Evolutionary conservation across 2,329 filamentous ascomycete genomes (phyloP).

Genomic region (Phyllosticta capitalensis): DNA sequence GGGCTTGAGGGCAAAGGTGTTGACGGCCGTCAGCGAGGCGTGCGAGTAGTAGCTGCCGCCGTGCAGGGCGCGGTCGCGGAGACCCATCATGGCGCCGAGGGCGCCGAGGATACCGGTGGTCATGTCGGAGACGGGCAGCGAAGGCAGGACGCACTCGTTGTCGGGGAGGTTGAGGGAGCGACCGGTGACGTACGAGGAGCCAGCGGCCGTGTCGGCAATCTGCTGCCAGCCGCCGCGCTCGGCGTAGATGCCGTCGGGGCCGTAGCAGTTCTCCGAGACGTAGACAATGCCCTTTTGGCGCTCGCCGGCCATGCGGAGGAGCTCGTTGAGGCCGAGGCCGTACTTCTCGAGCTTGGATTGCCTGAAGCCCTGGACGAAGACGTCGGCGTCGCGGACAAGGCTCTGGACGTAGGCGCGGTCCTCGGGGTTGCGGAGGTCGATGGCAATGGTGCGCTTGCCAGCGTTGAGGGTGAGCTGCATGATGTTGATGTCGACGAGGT

Average conservation of each 20-base stretch:
- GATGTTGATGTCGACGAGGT: conserved; percentile 28
- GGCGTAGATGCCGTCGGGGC: conserved; percentile 37
- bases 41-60: conserved; percentile 16
- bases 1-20: conserved; percentile 21
- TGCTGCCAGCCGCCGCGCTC: conserved; percentile 44
- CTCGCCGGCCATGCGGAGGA: conserved; percentile 31
- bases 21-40: conserved; percentile 21
- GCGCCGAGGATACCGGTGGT: conserved; percentile 20
- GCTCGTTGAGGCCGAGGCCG: conserved; percentile 34
- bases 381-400: conserved; percentile 41
- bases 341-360: conserved; percentile 33
- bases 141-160: conserved; percentile 18
- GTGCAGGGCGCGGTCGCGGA: conserved; percentile 17
- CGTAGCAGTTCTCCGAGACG: conserved; percentile 44
- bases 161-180: conserved; percentile 23
- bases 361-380: conserved; percentile 47
- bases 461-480: conserved; percentile 35
- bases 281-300: conserved; percentile 39
- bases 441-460: conserved; percentile 38
- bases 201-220: conserved; percentile 31
- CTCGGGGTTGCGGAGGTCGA: conserved; percentile 38
- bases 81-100: conserved; percentile 18
- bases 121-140: conserved; percentile 23
- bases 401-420: conserved; percentile 33
- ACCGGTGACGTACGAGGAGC: conserved; percentile 31